Evolutionary conservation across 2,329 filamentous ascomycete genomes (phyloP).

Genomic region (Meredithiella fracta): DNA sequence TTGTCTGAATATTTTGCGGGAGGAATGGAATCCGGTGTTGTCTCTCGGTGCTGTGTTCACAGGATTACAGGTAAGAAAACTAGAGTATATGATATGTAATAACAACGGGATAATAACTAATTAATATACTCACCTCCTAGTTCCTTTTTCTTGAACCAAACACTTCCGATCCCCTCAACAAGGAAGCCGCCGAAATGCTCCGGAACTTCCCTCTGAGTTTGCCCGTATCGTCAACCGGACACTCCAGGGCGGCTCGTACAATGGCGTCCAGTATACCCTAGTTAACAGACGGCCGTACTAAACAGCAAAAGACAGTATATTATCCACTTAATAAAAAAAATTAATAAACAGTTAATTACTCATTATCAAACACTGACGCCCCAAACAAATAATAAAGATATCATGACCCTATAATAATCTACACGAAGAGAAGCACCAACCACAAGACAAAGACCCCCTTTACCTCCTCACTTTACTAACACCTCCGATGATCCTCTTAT

Average conservation of each 20-base stretch:
- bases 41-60: constrained; percentile 95
- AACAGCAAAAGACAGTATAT: no score
- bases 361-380: no score
- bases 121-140: constrained; percentile 27
- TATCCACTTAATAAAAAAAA: no score
- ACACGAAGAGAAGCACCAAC: no score
- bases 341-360: no score
- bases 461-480: background rate
- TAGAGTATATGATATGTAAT: no score
- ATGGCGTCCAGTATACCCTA: background rate
- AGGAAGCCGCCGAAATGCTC: constrained; percentile 94
- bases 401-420: no score
- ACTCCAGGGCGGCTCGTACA: background rate
- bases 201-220: constrained; percentile 41
- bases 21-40: constrained; percentile 98
- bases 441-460: no score
- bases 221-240: constrained; percentile 43
- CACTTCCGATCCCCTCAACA: constrained; percentile 91
- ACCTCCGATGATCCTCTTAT: background rate
- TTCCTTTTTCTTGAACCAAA: constrained; percentile 97
- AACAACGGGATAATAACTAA: no score
- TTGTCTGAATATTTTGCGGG: constrained; percentile 88
- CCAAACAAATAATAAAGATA: no score
- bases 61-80: constrained; percentile 49
- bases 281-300: background rate